Conservation (phyloP, 257 asterid species). For the Jaltomata sinuosa region DNA sequence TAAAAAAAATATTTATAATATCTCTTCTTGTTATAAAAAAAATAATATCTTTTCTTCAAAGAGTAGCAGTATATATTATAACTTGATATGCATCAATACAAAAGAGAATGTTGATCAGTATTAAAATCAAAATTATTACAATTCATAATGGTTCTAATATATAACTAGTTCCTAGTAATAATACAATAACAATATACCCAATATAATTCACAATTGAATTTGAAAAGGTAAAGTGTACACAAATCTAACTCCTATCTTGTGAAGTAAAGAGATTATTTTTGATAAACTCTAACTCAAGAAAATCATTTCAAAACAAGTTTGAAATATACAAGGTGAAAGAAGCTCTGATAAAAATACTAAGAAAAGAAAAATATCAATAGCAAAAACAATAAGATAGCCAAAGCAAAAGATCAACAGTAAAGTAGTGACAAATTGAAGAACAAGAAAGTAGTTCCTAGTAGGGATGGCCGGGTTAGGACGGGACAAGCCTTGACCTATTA, state of each 20-base stretch:
- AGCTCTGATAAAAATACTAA: background rate
- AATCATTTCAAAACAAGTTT: background rate
- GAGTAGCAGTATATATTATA: too few relatives aligned
- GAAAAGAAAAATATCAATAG: background rate
- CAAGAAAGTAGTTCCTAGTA: background rate
- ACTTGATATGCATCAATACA: background rate
- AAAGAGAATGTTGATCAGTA: background rate
- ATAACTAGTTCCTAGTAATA: background rate
- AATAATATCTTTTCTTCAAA: too few relatives aligned
- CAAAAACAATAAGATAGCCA: background rate
- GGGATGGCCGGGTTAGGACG: too few relatives aligned
- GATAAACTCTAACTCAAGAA: background rate
- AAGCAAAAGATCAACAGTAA: background rate
- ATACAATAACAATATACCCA: too few relatives aligned
- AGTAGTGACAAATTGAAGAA: background rate
- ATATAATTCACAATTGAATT: too few relatives aligned
- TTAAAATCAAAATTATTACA: too few relatives aligned
- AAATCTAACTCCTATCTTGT: too few relatives aligned
- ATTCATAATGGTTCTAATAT: too few relatives aligned
- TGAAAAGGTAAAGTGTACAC: too few relatives aligned
- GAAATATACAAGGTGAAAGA: background rate
- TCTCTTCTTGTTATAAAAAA: too few relatives aligned
- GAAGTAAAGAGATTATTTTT: background rate
- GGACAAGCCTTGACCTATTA: too few relatives aligned
- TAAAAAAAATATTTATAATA: background rate